Evolutionary conservation across 495 filamentous ascomycete genomes (phyloP), one percentile per base, ranked within the genome.

Genomic region (Penicillium parvum): DNA sequence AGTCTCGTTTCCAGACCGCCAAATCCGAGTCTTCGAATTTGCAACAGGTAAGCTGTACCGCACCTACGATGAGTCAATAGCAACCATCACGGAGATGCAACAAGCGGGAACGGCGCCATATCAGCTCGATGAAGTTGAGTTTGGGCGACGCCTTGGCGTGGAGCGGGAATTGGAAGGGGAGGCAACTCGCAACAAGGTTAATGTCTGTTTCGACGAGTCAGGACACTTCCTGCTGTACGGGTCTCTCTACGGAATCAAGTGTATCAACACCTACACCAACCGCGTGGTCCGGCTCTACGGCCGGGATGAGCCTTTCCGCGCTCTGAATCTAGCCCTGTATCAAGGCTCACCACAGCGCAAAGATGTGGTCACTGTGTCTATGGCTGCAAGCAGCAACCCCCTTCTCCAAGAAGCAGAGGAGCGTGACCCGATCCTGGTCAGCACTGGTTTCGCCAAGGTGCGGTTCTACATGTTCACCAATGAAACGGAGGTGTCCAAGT

Each of bases 381-480:
- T 99, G 92, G 92, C 92, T 3, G 94, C 92, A 2, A 90, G 85
- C 34, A 82, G 76, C 50, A 99, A 99, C 58, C 92, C 92, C 1
- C 79, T 99, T 8, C 77, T 99, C 11, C 85, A 89, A 54, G 92
- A 96, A 68, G 88, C 92, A 12, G 89, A 96, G 66, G 79, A 81
- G 25, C 79, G 92, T 47, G 92, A 99, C 63, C 88, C 92, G 0
- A 88, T 97, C 63, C 74, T 99, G 14, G 69, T 94, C 29, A 74
- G 76, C 25, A 96, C 91, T 0, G 90, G 86, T 1, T 81, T 83
- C 17, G 86, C 82, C 48, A 99, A 96, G 63, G 79, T 86, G 22
- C 85, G 92, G 37, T 99, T 99, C 72, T 99, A 97, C 74, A 87
- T 96, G 76, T 99, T 95, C 67, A 95, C 86, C 40, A 95, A 95